Percentiles rank a stretch among this genome's conserved stretches.
Conservation (phyloP, 2,329 filamentous ascomycete species). For the Aschersonia sp. region DNA sequence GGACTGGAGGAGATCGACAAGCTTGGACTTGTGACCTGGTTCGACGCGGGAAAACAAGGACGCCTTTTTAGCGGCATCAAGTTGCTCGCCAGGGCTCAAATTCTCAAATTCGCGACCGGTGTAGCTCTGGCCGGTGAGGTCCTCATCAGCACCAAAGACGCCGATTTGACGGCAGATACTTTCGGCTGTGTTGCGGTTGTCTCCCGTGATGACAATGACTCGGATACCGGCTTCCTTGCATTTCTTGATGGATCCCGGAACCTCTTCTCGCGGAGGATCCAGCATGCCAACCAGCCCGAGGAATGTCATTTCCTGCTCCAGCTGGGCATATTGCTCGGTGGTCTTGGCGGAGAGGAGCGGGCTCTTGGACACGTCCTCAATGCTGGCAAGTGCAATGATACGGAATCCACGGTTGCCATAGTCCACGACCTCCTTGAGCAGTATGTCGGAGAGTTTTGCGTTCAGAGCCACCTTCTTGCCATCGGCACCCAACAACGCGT, state of each 20-base stretch:
- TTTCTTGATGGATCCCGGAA: conserved; percentile 69
- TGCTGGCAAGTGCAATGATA: conserved; percentile 80
- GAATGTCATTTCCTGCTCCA: conserved; percentile 91
- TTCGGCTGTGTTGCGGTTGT: conserved; percentile 95
- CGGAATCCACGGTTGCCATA: conserved; percentile 89
- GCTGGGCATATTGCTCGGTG: conserved; percentile 65
- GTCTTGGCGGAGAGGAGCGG: conserved; percentile 66
- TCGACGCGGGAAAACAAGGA: conserved; percentile 94
- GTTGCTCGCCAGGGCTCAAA: conserved; percentile 62
- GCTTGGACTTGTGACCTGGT: conserved; percentile 90
- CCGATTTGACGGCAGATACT: conserved; percentile 96
- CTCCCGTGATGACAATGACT: conserved; percentile 94
- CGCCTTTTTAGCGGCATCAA: conserved; percentile 70
- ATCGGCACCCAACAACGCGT: conserved; percentile 61
- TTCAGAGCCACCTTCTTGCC: conserved; percentile 65
- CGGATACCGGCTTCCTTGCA: conserved; percentile 90
- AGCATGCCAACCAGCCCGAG: conserved; percentile 92
- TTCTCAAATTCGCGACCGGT: conserved; percentile 92
- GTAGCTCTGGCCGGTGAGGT: conserved; percentile 82
- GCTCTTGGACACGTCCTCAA: conserved; percentile 60
- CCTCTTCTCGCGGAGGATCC: conserved; percentile 88
- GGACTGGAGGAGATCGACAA: conserved; percentile 90
- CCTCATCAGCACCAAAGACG: conserved; percentile 69
- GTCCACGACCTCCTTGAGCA: conserved; percentile 68
- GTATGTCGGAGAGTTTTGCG: conserved; percentile 50